Conservation (phyloP, 2,329 filamentous ascomycete species). For the Metarhizium robertsii region DNA sequence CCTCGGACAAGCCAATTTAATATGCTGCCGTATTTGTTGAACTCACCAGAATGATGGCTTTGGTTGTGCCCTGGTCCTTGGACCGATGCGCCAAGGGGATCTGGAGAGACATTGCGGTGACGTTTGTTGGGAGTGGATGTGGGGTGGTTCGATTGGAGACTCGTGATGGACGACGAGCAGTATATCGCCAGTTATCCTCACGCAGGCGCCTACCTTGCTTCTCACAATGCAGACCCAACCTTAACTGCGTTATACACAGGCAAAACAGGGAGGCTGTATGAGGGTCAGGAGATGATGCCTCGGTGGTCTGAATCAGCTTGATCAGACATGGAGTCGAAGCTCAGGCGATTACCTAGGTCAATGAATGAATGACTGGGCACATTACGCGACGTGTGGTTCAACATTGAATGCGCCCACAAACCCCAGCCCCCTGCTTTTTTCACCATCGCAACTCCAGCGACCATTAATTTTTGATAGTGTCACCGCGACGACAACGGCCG, state of each 20-base stretch:
- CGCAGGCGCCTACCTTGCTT: no score
- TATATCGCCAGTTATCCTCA: no score
- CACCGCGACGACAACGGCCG: background rate
- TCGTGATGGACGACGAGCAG: background rate
- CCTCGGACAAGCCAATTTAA: background rate
- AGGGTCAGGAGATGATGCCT: no score
- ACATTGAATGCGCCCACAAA: background rate
- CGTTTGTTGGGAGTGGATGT: slow-evolving; percentile 3
- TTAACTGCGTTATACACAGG: no score
- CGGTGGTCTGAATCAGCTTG: no score
- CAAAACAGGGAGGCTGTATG: no score
- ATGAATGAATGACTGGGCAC: background rate
- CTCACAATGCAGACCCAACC: no score
- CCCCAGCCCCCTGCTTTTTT: slow-evolving; percentile 7
- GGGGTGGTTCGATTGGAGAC: slow-evolving; percentile 2
- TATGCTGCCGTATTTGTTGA: background rate
- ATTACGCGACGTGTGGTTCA: no score
- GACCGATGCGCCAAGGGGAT: slow-evolving; percentile 40
- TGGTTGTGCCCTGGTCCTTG: slow-evolving; percentile 58
- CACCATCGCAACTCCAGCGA: slow-evolving; percentile 14
- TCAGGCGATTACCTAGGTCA: no score
- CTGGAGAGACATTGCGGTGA: slow-evolving; percentile 42
- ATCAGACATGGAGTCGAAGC: no score
- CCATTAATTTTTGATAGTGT: slow-evolving; percentile 23
- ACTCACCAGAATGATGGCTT: slow-evolving; percentile 84